Conservation (phyloP, 2,329 filamentous ascomycete species). For the Aaosphaeria pasadenensis region DNA sequence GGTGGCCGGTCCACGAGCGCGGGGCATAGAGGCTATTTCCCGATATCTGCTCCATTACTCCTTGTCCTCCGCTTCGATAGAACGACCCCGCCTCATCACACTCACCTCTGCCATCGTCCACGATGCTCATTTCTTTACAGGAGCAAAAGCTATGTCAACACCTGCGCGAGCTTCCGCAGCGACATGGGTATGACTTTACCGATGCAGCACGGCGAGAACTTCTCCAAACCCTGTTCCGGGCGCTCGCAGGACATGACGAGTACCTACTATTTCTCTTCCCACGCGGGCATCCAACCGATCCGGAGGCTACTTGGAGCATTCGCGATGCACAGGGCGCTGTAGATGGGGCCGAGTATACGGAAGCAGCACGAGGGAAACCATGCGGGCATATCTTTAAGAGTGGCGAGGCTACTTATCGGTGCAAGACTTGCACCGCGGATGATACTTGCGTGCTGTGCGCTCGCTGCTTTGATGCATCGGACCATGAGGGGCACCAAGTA, state of each 20-base stretch:
- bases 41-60: conserved; percentile 4
- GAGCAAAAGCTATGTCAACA: conserved; percentile 83
- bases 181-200: conserved; percentile 73
- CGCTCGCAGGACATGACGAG: conserved; percentile 72
- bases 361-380: conserved; percentile 84
- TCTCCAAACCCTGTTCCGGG: conserved; percentile 78
- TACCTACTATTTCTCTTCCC: conserved; percentile 82
- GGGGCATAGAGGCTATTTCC: not conserved
- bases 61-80: not conserved
- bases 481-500: conserved; percentile 91
- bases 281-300: conserved; percentile 58
- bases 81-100: conserved; percentile 8
- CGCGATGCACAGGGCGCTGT: conserved; percentile 86
- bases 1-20: conserved; percentile 16
- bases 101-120: conserved; percentile 9
- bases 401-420: conserved; percentile 91
- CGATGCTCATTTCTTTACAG: conserved; percentile 49
- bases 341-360: conserved; percentile 92
- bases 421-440: conserved; percentile 89
- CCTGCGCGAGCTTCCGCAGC: conserved; percentile 72
- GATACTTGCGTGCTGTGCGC: conserved; percentile 95
- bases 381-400: conserved; percentile 97
- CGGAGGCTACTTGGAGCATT: conserved; percentile 67
- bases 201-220: conserved; percentile 69
- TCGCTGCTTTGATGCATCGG: conserved; percentile 90